Evolutionary conservation across 2,329 filamentous ascomycete species (phyloP).

Genomic region (Alternaria sp.): DNA sequence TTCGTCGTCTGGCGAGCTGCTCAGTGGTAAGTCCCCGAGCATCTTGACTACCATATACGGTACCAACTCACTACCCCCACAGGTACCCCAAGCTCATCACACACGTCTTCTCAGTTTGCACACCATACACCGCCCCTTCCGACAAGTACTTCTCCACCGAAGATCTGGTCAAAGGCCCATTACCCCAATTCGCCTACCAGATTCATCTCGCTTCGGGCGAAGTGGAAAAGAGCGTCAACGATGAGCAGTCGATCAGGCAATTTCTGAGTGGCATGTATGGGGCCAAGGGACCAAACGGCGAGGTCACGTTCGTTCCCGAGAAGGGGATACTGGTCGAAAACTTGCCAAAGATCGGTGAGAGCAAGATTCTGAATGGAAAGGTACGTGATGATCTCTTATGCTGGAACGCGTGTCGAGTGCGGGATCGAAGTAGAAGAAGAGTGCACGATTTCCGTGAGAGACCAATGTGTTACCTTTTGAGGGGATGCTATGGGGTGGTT

Average conservation of each 20-base stretch:
- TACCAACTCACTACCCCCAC: not conserved
- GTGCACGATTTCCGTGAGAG: not conserved
- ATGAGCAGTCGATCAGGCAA: constrained; percentile 67
- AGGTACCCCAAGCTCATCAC: constrained; percentile 68
- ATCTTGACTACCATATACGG: not conserved
- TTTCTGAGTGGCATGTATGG: constrained; percentile 78
- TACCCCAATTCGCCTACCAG: constrained; percentile 84
- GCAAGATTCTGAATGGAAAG: constrained; percentile 67
- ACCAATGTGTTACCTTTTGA: not conserved
- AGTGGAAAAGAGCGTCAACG: constrained; percentile 54
- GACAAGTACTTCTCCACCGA: constrained; percentile 63
- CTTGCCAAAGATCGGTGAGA: constrained; percentile 63
- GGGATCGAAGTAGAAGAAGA: not conserved
- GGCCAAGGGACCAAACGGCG: constrained; percentile 63
- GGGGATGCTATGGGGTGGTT: not conserved
- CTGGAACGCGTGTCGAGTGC: constrained; percentile 6
- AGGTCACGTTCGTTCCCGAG: constrained; percentile 64
- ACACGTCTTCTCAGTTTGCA: constrained; percentile 81
- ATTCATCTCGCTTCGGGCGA: constrained; percentile 75
- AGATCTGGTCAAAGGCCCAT: constrained; percentile 61
- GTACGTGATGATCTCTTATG: constrained; percentile 45
- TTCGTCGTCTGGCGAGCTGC: constrained; percentile 76
- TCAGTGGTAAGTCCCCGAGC: constrained; percentile 57
- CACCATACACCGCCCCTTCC: constrained; percentile 67
- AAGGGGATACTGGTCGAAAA: constrained; percentile 70